Evolutionary conservation across 73 alveolate species (phyloP).

Genomic region (Tetrahymena elliotti): DNA sequence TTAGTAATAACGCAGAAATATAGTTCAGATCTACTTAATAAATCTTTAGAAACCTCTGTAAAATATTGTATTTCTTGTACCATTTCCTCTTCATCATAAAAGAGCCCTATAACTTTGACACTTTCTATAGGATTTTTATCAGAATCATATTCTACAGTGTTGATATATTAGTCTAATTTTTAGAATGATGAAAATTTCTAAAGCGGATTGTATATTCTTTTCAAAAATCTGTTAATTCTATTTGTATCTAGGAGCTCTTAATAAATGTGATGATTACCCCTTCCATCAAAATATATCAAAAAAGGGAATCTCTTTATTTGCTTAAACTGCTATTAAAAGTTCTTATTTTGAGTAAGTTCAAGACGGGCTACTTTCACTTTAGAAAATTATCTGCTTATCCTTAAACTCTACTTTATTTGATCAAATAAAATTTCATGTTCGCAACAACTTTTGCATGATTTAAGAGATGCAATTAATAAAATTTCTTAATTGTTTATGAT

Average conservation of each 20-base stretch:
- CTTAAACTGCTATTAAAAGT: background rate
- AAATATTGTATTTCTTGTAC: background rate
- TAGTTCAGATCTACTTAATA: background rate
- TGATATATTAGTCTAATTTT: background rate
- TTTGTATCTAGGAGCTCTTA: background rate
- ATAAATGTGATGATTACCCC: background rate
- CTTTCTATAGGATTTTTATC: background rate
- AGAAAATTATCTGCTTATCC: background rate
- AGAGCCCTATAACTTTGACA: background rate
- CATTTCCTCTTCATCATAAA: background rate
- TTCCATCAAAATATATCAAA: background rate
- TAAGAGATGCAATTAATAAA: background rate
- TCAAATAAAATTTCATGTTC: background rate
- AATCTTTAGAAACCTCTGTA: background rate
- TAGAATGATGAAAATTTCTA: background rate
- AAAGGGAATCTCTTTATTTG: background rate
- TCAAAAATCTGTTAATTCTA: background rate
- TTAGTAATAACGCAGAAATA: background rate
- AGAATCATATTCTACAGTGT: background rate
- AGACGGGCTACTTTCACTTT: background rate
- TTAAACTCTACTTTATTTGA: background rate
- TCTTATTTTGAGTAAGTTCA: background rate
- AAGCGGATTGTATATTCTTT: background rate
- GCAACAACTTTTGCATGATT: background rate
- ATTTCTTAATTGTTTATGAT: background rate